phyloP scores from a whole-genome alignment of 2,329 filamentous ascomycete species.

The Emmonsiellopsis sp. region DNA sequence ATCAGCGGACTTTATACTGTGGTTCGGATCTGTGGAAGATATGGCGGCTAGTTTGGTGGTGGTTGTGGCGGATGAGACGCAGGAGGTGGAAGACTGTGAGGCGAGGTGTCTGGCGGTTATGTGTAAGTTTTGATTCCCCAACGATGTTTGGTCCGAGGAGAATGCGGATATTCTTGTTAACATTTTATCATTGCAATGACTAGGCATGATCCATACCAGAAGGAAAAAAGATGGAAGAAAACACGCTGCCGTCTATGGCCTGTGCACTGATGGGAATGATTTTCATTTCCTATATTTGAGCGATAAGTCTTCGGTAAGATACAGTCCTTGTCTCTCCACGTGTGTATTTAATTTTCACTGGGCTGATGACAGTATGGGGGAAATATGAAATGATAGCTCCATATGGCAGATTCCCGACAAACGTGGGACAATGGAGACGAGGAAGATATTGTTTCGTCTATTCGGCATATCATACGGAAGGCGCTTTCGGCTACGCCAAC shows the following conservation, averaged over 20 bases:
- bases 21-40: neutral
- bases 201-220: neutral
- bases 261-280: neutral
- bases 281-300: neutral
- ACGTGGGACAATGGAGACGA: neutral
- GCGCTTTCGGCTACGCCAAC: neutral
- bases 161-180: neutral
- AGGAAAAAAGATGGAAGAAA: neutral
- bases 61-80: neutral
- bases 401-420: neutral
- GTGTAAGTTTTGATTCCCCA: neutral
- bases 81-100: neutral
- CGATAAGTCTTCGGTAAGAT: neutral
- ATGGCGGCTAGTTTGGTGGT: neutral
- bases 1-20: slow-evolving; percentile 1
- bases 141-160: neutral
- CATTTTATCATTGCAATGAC: neutral
- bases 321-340: neutral
- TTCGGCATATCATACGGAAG: neutral
- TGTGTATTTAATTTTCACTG: no score
- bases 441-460: neutral
- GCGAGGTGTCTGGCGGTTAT: slow-evolving; percentile 1
- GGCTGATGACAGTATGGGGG: no score
- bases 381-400: neutral
- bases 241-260: neutral